Evolutionary conservation across 2,329 filamentous ascomycete species (phyloP), one percentile per base, ranked within the genome.

Genomic region (Talaromyces sp.): DNA sequence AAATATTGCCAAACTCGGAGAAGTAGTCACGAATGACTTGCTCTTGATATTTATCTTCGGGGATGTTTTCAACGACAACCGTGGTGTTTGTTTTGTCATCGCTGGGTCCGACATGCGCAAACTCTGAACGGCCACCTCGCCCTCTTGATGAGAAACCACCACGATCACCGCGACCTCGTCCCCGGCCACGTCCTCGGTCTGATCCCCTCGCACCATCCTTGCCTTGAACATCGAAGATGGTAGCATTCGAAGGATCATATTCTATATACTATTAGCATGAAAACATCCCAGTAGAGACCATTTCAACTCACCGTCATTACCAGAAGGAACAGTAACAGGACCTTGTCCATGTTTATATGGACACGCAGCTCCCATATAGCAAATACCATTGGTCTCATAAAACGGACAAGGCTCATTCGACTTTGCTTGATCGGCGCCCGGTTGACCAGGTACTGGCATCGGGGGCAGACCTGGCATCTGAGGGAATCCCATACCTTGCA

Each of bases 1-100:
- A 70, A 60, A 88, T 84, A 19, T 77, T 79, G 31, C 86, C 86
- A 69, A 86, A 88, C 54, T 86, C 79, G 3, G 81, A 81, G 70
- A 88, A 88, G 75, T 86, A 88, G 2, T 80, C 79, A 45, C 84
- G 82, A 16, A 88, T 81, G 2, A 75, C 73, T 10, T 82, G 74
- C 64, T 87, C 85, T 49, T 81, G 76, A 67, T 86, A 84, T 52
- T 84, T 81, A 10, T 86, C 84, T 52, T 86, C 81, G 0, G 86
- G 86, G 19, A 88, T 88, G 66, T 86, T 83, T 70, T 88, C 85
- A 8, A 88, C 83, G 2, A 87, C 85, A 43, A 88, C 80, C 0
- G 83, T 84, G 0, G 82, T 86, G 41, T 83, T 81, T 0, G 81
- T 81, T n/a, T 75, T 79, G 69, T 87, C 84, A 43, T 81, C 75